A percentile compares a stretch with the other conserved stretches of the same genome.
These are phyloP conservation scores for Rehmannia glutinosa DNA, from an alignment of 257 asterid species.

Conservation along the genomic window DNA sequence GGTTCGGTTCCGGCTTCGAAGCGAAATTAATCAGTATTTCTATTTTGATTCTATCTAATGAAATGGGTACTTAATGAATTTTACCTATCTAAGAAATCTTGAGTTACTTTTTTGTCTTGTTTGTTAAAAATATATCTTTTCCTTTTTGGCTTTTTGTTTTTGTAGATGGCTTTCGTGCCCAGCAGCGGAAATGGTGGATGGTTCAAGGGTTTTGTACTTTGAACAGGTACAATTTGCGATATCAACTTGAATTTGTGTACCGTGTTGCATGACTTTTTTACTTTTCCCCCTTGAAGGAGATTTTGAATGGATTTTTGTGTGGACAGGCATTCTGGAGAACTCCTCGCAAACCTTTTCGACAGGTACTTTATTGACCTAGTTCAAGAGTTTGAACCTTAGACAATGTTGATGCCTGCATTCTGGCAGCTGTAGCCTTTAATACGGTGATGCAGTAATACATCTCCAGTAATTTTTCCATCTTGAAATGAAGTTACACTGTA, in stretches of 20 bases:
- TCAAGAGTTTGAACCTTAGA: slow-evolving; percentile 7
- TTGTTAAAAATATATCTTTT: neutral
- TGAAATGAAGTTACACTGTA: neutral
- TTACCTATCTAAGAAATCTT: neutral
- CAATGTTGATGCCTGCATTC: slow-evolving; percentile 1
- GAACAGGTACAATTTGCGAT: slow-evolving; percentile 59
- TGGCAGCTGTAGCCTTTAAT: neutral
- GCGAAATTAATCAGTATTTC: neutral
- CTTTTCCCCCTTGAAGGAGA: neutral
- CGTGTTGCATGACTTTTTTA: neutral
- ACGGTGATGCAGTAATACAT: neutral
- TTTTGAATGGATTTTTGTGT: slow-evolving; percentile 11
- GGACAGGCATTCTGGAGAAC: slow-evolving; percentile 97
- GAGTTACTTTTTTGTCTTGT: neutral
- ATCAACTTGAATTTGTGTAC: neutral
- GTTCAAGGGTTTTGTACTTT: slow-evolving; percentile 88
- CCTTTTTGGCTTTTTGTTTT: slow-evolving; percentile 7
- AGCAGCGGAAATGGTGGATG: slow-evolving; percentile 96
- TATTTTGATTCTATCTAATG: neutral
- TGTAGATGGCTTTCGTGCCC: slow-evolving; percentile 91
- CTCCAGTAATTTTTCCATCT: neutral
- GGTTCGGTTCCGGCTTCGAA: slow-evolving; percentile 4
- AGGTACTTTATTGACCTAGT: slow-evolving; percentile 42
- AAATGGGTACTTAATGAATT: neutral
- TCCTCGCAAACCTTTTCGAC: slow-evolving; percentile 90